Percentiles rank a stretch among this genome's conserved stretches.
Conservation (phyloP, 768 basidiomycete species). For the Zangia roseola region DNA sequence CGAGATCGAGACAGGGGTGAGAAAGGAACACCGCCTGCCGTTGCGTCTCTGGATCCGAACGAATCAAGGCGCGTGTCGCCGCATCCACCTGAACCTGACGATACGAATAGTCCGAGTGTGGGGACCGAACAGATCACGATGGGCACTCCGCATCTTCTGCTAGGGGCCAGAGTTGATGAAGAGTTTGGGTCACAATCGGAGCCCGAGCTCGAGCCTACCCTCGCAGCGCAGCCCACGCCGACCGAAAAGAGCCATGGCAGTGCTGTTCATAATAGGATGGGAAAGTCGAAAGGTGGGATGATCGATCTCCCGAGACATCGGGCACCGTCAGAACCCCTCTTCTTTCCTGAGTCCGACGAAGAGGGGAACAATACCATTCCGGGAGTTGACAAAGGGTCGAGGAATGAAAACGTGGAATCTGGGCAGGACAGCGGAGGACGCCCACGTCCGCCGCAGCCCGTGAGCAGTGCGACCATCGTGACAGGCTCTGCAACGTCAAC, state of each 20-base stretch:
- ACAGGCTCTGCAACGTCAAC: background rate
- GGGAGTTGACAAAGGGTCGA: conserved; percentile 1
- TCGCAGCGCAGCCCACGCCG: conserved; percentile 8
- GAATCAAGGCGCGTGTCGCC: background rate
- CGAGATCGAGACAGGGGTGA: conserved; percentile 1
- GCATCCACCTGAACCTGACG: background rate
- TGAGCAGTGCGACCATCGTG: background rate
- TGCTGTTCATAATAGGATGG: background rate
- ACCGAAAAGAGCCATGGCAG: background rate
- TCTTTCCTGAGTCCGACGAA: conserved; percentile 26
- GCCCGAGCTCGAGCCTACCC: conserved; percentile 17
- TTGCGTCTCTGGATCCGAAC: background rate
- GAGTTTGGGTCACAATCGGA: conserved; percentile 5
- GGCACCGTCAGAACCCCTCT: conserved; percentile 23
- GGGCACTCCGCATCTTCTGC: conserved; percentile 13
- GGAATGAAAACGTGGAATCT: background rate
- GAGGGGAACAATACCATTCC: background rate
- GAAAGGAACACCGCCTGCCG: background rate
- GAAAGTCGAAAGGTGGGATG: background rate
- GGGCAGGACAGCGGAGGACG: background rate
- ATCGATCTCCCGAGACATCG: conserved; percentile 11
- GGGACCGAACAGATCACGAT: conserved; percentile 2
- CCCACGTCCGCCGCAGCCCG: background rate
- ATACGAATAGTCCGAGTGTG: background rate
- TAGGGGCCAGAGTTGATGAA: background rate